Evolutionary conservation across 2,329 filamentous ascomycete species (phyloP).

Genomic region (Nemania diffusa): DNA sequence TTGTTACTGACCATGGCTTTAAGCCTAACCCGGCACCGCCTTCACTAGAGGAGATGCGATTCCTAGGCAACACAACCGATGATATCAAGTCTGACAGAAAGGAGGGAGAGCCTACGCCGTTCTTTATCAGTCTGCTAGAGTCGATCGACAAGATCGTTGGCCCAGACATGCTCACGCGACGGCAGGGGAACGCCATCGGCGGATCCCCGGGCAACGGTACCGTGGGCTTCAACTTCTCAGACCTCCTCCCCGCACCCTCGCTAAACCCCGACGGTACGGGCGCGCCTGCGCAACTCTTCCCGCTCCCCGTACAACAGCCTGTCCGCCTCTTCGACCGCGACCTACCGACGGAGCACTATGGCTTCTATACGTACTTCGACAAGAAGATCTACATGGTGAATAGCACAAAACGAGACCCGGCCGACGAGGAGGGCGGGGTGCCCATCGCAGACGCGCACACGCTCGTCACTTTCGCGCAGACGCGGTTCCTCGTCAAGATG

Average conservation of each 20-base stretch:
- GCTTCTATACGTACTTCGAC: slow-evolving; percentile 92
- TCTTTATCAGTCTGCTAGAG: slow-evolving; percentile 74
- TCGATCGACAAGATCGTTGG: slow-evolving; percentile 45
- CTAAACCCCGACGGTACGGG: slow-evolving; percentile 76
- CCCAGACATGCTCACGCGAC: slow-evolving; percentile 45
- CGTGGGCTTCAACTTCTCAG: slow-evolving; percentile 57
- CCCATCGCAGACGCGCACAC: slow-evolving; percentile 63
- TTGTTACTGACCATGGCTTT: slow-evolving; percentile 51
- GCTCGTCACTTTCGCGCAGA: slow-evolving; percentile 68
- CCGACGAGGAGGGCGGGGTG: slow-evolving; percentile 67
- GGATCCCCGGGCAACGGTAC: slow-evolving; percentile 37
- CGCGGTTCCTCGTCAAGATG: slow-evolving; percentile 71
- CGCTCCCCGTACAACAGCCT: slow-evolving; percentile 77
- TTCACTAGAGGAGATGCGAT: slow-evolving; percentile 75
- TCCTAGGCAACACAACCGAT: slow-evolving; percentile 89
- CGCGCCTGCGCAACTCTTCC: slow-evolving; percentile 76
- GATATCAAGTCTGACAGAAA: slow-evolving; percentile 72
- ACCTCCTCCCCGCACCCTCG: slow-evolving; percentile 71
- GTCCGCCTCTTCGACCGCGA: slow-evolving; percentile 87
- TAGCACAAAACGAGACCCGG: slow-evolving; percentile 45
- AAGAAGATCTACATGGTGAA: slow-evolving; percentile 80
- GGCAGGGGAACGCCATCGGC: slow-evolving; percentile 47
- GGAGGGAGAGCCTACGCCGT: slow-evolving; percentile 86
- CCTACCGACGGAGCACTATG: slow-evolving; percentile 84
- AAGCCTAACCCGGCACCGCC: slow-evolving; percentile 67